Base-by-base conservation (phyloP, 805 yeast species). In the Blastobotrys peoriensis region DNA sequence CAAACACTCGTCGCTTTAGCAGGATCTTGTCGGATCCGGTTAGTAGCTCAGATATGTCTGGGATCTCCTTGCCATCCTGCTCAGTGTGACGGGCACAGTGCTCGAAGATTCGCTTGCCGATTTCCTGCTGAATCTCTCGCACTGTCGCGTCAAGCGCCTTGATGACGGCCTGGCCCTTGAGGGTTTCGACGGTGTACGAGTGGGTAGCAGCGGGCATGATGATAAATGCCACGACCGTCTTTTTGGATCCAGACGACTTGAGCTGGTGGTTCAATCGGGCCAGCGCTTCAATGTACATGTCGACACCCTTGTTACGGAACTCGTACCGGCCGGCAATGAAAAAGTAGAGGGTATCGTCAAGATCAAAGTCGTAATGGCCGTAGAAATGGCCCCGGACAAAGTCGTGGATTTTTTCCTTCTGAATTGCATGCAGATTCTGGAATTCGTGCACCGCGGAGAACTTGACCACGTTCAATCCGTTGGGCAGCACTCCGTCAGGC, bases 311-410 rank as follows among this genome's bases (percentile, higher is more conserved):
- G 65, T 91, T 91, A 61, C 97, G 79, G 66, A 81, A 93, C 71
- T 91, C 98, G 66, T 91, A 91, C 62, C 98, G 79, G 44, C 98
- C 98, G 16, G 98, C 95, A 64, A 87, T 93, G 73, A 91, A 91
- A 66, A 91, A 87, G 66, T 93, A 91, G 50, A 91, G 70, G 4
- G 98, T 93, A 60, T 93, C 86, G 49, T 91, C 96, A 53, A 93
- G 74, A 59, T 87, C 95, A 64, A 93, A 93, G 67, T 93, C 96
- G 62, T 86, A 83, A 63, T 88, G 88, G 43, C 98, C 98, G 65
- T 93, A 93, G 69, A 91, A 91, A 64, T 91, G 98, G 51, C 98
- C 98, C 57, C 95, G 80, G 50, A 93, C 83, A 61, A 91, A 91
- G 60, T 93, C 97, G 62, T 88, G 83, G 62, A 91, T 89, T 63